Percentiles rank a stretch among this genome's conserved stretches.
Conservation (phyloP, 1,139 yeast genomes). For the Candida sp. region DNA sequence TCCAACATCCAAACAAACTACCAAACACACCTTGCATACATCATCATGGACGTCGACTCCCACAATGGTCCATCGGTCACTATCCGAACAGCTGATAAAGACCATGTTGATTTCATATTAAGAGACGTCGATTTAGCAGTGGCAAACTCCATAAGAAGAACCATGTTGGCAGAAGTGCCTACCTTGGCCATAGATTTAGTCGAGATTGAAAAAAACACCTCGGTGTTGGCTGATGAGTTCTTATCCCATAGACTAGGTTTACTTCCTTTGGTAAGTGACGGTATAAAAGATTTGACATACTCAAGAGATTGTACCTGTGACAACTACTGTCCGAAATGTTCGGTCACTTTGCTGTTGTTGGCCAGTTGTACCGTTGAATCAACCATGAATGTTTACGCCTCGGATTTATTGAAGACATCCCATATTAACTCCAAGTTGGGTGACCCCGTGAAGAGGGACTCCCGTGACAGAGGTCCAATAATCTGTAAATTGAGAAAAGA, state of each 20-base stretch:
- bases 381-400: slow-evolving; percentile 88
- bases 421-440: slow-evolving; percentile 63
- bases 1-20: too few species aligned
- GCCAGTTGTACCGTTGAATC: slow-evolving; percentile 91
- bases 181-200: slow-evolving; percentile 96
- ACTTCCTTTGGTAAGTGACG: slow-evolving; percentile 84
- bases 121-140: slow-evolving; percentile 88
- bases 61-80: slow-evolving; percentile 75
- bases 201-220: slow-evolving; percentile 90
- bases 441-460: slow-evolving; percentile 83
- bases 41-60: slow-evolving; percentile 42
- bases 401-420: slow-evolving; percentile 66
- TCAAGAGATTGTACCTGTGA: slow-evolving; percentile 98
- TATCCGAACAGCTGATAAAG: slow-evolving; percentile 83
- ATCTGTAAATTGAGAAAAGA: slow-evolving; percentile 92
- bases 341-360: slow-evolving; percentile 82
- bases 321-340: slow-evolving; percentile 94
- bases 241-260: slow-evolving; percentile 92
- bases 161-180: slow-evolving; percentile 96
- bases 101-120: slow-evolving; percentile 88
- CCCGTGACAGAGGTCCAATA: slow-evolving; percentile 79
- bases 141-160: slow-evolving; percentile 92
- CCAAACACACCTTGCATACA: neutral
- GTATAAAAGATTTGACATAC: slow-evolving; percentile 78
- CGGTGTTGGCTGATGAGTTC: slow-evolving; percentile 97